Evolutionary conservation across 2,329 filamentous ascomycete species (phyloP).

Genomic region (Neonectria hederae): DNA sequence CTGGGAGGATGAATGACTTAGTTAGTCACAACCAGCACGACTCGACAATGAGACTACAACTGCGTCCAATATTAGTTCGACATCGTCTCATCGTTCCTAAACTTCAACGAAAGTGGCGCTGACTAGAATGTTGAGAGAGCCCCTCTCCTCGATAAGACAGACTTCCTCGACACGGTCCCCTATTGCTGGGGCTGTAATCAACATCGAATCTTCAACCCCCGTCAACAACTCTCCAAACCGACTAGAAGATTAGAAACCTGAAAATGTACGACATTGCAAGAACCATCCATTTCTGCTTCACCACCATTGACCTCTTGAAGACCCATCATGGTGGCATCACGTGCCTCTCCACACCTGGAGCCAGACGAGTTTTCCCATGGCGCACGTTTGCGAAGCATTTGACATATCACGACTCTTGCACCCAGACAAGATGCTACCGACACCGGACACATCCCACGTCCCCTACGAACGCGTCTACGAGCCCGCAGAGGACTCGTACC

Average conservation of each 20-base stretch:
- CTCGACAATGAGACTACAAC: not conserved
- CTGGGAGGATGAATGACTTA: not conserved
- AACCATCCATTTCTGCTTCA: not conserved
- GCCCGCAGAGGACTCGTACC: conserved; percentile 93
- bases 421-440: conserved; percentile 77
- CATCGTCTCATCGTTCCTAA: not conserved
- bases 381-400: conserved; percentile 33
- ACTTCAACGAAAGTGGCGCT: too few relatives aligned
- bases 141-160: not conserved
- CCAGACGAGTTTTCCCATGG: conserved; percentile 17
- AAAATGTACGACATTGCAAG: not conserved
- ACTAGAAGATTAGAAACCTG: not conserved
- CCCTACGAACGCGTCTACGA: conserved; percentile 91
- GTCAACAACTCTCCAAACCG: not conserved
- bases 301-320: not conserved
- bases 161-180: not conserved
- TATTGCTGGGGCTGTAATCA: not conserved
- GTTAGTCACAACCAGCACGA: not conserved
- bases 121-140: not conserved
- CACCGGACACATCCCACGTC: conserved; percentile 92
- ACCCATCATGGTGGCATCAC: conserved; percentile 28
- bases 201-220: not conserved
- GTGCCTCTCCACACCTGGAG: conserved; percentile 32
- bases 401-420: conserved; percentile 1
- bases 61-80: not conserved